Conservation (phyloP, 2,329 filamentous ascomycete species). For the Pseudogymnoascus sp. region DNA sequence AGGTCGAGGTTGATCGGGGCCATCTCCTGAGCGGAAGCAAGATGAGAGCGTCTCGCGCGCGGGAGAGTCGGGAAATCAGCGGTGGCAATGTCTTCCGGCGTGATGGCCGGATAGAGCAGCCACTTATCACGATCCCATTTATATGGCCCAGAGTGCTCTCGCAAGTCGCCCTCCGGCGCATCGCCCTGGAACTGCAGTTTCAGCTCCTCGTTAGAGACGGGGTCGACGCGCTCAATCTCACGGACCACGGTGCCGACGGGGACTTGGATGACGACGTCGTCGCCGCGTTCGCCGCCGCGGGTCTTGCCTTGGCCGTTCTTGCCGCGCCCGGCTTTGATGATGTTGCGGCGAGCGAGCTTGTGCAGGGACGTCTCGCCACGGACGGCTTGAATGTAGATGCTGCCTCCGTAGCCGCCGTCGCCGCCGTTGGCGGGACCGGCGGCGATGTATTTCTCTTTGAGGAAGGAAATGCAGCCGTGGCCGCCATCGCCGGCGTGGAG, state of each 20-base stretch:
- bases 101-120: slow-evolving; percentile 76
- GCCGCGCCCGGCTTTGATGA: slow-evolving; percentile 68
- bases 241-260: slow-evolving; percentile 87
- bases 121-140: slow-evolving; percentile 60
- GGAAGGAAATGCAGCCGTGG: slow-evolving; percentile 88
- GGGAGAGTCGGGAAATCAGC: slow-evolving; percentile 52
- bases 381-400: slow-evolving; percentile 88
- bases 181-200: slow-evolving; percentile 24
- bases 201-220: slow-evolving; percentile 60
- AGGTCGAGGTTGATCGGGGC: slow-evolving; percentile 68
- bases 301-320: slow-evolving; percentile 70
- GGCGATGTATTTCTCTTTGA: slow-evolving; percentile 81
- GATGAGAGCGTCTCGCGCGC: slow-evolving; percentile 46
- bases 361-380: slow-evolving; percentile 87
- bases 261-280: slow-evolving; percentile 82
- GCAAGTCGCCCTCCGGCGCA: slow-evolving; percentile 13
- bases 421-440: slow-evolving; percentile 92
- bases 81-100: slow-evolving; percentile 59
- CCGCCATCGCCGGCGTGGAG: slow-evolving; percentile 76
- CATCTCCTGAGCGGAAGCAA: slow-evolving; percentile 54
- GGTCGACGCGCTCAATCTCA: slow-evolving; percentile 73
- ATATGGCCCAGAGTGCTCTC: slow-evolving; percentile 28
- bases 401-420: slow-evolving; percentile 86
- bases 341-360: slow-evolving; percentile 73
- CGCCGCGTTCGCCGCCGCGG: slow-evolving; percentile 69